Evolutionary conservation across 1,284 basidiomycete genomes (phyloP).

Genomic region (Ustilago shanxiensis): DNA sequence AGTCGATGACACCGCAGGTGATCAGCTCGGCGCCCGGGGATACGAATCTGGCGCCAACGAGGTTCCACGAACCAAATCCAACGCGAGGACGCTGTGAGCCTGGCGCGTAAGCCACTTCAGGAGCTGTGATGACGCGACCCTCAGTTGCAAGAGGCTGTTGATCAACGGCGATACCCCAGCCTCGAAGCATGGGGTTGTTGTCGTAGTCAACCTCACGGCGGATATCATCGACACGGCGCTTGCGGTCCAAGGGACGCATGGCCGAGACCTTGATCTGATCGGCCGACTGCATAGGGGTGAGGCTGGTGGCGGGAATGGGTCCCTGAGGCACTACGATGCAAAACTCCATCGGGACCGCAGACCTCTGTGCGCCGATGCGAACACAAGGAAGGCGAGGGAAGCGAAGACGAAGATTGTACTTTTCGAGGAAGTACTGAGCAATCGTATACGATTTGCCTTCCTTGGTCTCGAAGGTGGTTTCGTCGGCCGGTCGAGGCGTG

Average conservation of each 20-base stretch:
- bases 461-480: slow-evolving; percentile 31
- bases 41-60: slow-evolving; percentile 42
- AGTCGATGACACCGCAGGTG: slow-evolving; percentile 57
- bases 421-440: slow-evolving; percentile 44
- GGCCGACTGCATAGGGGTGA: slow-evolving; percentile 41
- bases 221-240: slow-evolving; percentile 41
- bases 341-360: slow-evolving; percentile 53
- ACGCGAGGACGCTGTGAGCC: slow-evolving; percentile 69
- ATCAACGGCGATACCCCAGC: slow-evolving; percentile 71
- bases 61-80: slow-evolving; percentile 59
- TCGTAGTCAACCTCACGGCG: slow-evolving; percentile 53
- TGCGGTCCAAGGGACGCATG: slow-evolving; percentile 37
- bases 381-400: slow-evolving; percentile 52
- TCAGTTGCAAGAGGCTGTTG: slow-evolving; percentile 63
- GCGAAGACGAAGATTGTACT: slow-evolving; percentile 49
- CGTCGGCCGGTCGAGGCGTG: slow-evolving; percentile 34
- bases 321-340: slow-evolving; percentile 41
- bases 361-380: slow-evolving; percentile 31
- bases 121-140: slow-evolving; percentile 70
- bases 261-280: slow-evolving; percentile 48
- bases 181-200: slow-evolving; percentile 31
- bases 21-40: slow-evolving; percentile 28
- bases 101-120: slow-evolving; percentile 53
- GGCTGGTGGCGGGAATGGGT: slow-evolving; percentile 45
- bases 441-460: slow-evolving; percentile 40